Base-by-base conservation (phyloP, 306 rosid species). In the Vachellia collinsii region DNA sequence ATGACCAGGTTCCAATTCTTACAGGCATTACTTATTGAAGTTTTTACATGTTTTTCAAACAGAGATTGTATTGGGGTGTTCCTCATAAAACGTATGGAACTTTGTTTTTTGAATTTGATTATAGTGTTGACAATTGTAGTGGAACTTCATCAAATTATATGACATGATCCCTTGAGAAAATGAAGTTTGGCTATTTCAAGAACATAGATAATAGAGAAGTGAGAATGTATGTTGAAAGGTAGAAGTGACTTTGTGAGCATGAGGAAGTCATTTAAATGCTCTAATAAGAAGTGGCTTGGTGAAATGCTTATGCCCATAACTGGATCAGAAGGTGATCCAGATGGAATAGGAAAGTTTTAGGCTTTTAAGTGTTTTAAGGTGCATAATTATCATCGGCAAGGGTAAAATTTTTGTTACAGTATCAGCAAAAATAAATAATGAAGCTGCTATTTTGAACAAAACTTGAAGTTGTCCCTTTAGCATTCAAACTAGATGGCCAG, bases 1-100 rank as follows among this genome's bases (percentile, higher is more conserved):
- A 88, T 77, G 99, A 95, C 75, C 99, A 95, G 99, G 99, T 94
- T 79, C 29, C 54, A 44, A 62, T 80, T 68, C 62, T 64, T 36
- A 14, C 41, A 39, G 70, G 74, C 64, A 68, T 84, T 79, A 77
- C 80, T 81, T 80, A 38, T 77, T 76, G 69, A 68, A 54, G 50
- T 70, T 81, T 41, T 47, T 78, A 10, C 13, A 6, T 74, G 47
- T 56, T 81, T 75, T 56, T 75, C 72, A 66, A 56, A 58, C 61
- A 75, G 34, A 34, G 44, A 68, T 72, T 74, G 81, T 63, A 59
- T 54, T 23, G n/a, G 34, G 74, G 74, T 44, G 48, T 44, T 70
- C 37, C 11, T 22, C n/a, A 44, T 44, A 43, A 43, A 23, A 3
- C 16, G 7, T 22, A 17, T 70, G 38, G 74, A 70, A 22, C n/a